Evolutionary conservation across 2,329 filamentous ascomycete genomes (phyloP), one percentile per base, ranked within the genome.

Genomic region (Coniella vitis): DNA sequence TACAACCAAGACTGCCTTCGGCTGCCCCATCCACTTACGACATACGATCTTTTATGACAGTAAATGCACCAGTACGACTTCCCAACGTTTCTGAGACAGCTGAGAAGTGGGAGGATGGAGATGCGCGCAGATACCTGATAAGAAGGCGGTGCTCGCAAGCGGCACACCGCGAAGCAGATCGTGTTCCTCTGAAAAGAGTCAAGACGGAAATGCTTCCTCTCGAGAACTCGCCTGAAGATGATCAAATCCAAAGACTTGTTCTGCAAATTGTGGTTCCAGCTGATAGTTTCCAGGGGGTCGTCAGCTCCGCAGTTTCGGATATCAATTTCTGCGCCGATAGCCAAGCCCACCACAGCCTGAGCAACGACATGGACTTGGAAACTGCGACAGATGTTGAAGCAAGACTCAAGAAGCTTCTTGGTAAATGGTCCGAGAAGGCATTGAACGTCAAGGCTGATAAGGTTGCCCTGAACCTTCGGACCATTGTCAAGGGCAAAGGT

Each of bases 131-230:
- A 14, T 56, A 54, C n/a, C 29, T 59, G 36, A 57, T 59, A 22
- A 50, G 42, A 37, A 56, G 55, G 35, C 55, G 58, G 38, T 50
- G 52, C 3, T 57, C 54, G 16, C 50, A 54, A 10, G 51, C 44
- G 14, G 45, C 38, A 8, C 41, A 56, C 19, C 38, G 36, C 38
- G 31, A 39, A 32, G 32, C 39, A 25, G 48, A 49, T 14, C 44
- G 46, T 7, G 58, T 51, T 42, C 55, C 51, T 32, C 49, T 46
- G 17, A 55, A 52, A 37, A 54, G 60, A 13, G 41, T 53, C 10
- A 57, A 49, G 38, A 61, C 56, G 8, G 55, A 59, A 22, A 50
- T 48, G 17, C 46, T 61, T 21, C 60, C 61, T 16, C 54, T 61
- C 7, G 60, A 61, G 40, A 55, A 44, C 2, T 55, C 54, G 7